These are phyloP conservation scores for Ogataea corticis DNA, from an alignment of 805 yeast species.

Conservation along the genomic window DNA sequence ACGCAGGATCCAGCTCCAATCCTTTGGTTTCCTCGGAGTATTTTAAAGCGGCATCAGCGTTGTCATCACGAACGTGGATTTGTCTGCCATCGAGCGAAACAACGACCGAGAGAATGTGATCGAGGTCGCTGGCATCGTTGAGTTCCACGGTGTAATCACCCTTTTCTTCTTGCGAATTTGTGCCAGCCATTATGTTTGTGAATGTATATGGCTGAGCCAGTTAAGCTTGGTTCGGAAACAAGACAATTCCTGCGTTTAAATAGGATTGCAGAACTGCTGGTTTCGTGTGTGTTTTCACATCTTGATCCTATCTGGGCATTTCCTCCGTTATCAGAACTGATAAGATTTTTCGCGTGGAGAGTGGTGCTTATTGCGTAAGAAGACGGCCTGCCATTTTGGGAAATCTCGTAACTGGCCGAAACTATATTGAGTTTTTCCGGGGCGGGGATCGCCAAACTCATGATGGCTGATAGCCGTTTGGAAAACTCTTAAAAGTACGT, in stretches of 20 bases:
- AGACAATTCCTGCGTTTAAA: too few relatives aligned
- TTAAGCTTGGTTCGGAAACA: too few relatives aligned
- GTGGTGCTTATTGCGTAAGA: background rate
- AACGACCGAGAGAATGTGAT: background rate
- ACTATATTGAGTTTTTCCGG: background rate
- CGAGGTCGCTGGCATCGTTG: constrained; percentile 1
- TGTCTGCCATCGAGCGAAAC: background rate
- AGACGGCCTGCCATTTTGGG: background rate
- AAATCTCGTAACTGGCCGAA: background rate
- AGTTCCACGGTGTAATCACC: background rate
- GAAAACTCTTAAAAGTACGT: too few relatives aligned
- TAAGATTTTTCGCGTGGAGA: background rate
- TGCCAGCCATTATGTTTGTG: background rate
- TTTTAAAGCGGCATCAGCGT: background rate
- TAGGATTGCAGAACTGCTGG: too few relatives aligned
- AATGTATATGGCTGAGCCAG: too few relatives aligned
- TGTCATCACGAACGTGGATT: background rate
- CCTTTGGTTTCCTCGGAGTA: constrained; percentile 2
- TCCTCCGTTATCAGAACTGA: background rate
- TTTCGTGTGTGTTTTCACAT: too few relatives aligned
- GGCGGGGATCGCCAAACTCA: background rate
- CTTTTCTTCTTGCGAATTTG: background rate
- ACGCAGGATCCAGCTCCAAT: background rate
- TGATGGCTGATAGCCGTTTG: too few relatives aligned
- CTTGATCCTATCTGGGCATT: too few relatives aligned